Conservation (phyloP, 1,139 yeast genomes). For the Scheffersomyces segobiensis region DNA sequence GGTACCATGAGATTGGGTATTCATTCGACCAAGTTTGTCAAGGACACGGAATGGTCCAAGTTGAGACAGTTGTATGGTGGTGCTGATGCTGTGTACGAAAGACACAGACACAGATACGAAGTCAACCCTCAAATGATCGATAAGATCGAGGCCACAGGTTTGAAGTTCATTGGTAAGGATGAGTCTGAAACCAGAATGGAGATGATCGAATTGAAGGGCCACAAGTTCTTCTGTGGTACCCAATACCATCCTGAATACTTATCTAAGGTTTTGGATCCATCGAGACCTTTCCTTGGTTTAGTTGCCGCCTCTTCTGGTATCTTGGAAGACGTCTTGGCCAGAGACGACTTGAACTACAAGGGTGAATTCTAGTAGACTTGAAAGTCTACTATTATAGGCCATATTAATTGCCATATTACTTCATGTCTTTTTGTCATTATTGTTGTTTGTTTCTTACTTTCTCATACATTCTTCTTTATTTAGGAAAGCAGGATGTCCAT, state of each 20-base stretch:
- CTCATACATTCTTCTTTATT: not conserved
- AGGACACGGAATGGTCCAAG: slow-evolving; percentile 65
- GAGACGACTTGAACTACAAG: slow-evolving; percentile 45
- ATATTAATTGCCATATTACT: not conserved
- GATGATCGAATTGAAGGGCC: slow-evolving; percentile 75
- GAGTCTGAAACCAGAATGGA: slow-evolving; percentile 92
- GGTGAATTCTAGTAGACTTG: slow-evolving; percentile 38
- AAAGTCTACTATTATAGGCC: not conserved
- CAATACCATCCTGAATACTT: slow-evolving; percentile 98
- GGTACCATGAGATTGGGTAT: slow-evolving; percentile 99
- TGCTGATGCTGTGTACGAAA: slow-evolving; percentile 70
- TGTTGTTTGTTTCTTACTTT: not conserved
- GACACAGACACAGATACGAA: slow-evolving; percentile 99
- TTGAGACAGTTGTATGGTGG: slow-evolving; percentile 83
- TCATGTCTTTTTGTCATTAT: not conserved
- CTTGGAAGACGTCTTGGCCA: slow-evolving; percentile 58
- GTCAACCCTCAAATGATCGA: slow-evolving; percentile 82
- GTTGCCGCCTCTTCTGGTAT: slow-evolving; percentile 90
- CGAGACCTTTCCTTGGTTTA: slow-evolving; percentile 93
- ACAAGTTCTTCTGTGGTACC: slow-evolving; percentile 91
- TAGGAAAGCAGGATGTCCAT: not conserved
- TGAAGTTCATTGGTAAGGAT: slow-evolving; percentile 90
- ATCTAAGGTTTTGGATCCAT: slow-evolving; percentile 94
- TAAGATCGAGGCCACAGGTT: slow-evolving; percentile 72
- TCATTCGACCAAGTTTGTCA: slow-evolving; percentile 82